phyloP scores from a whole-genome alignment of 495 filamentous ascomycete genomes.

The Ascobolus immersus region DNA sequence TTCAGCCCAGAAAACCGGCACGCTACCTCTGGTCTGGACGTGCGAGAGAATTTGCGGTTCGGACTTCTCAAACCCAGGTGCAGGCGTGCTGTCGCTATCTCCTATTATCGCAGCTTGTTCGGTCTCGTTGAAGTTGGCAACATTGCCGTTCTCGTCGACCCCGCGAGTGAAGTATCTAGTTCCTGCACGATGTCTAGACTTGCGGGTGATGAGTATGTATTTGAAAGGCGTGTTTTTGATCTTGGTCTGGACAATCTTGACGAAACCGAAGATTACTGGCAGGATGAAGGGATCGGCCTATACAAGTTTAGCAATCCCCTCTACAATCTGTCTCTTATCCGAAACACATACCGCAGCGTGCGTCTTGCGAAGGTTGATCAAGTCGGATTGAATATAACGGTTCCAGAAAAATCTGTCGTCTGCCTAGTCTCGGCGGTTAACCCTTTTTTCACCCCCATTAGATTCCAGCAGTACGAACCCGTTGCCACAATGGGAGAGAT shows the following conservation, averaged over 20 bases:
- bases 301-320: conserved; percentile 40
- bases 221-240: conserved; percentile 65
- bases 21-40: conserved; percentile 83
- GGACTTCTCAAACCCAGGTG: conserved; percentile 22
- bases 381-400: conserved; percentile 62
- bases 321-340: conserved; percentile 14
- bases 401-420: conserved; percentile 99
- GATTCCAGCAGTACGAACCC: conserved; percentile 14
- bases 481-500: conserved; percentile 55
- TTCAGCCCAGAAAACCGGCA: conserved; percentile 87
- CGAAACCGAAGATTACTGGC: conserved; percentile 80
- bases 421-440: conserved; percentile 24
- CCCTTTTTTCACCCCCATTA: background rate
- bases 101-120: conserved; percentile 78
- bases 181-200: conserved; percentile 62
- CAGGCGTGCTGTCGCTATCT: conserved; percentile 30
- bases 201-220: conserved; percentile 61
- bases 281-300: conserved; percentile 79
- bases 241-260: conserved; percentile 57
- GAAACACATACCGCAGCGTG: conserved; percentile 17
- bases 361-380: conserved; percentile 54
- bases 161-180: conserved; percentile 88
- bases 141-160: conserved; percentile 76
- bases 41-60: conserved; percentile 71
- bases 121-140: conserved; percentile 93